A percentile compares a stretch with the other conserved stretches of the same genome.
phyloP scores from a whole-genome alignment of 495 filamentous ascomycete genomes.

The Daldinia grandis region DNA sequence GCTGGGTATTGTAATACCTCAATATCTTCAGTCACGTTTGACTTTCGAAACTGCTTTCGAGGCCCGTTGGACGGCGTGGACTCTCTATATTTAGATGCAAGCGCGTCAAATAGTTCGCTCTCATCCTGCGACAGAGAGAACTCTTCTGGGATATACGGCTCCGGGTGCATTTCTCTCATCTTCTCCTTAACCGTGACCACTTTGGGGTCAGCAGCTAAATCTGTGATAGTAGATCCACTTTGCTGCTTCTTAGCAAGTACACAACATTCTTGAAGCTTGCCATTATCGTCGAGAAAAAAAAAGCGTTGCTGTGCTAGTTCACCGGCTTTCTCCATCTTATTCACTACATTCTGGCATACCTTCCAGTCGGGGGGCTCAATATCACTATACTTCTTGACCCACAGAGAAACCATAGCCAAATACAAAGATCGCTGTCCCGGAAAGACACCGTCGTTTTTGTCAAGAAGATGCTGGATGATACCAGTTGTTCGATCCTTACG shows the following conservation, averaged over 20 bases:
- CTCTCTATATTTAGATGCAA: slow-evolving; percentile 37
- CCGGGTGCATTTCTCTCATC: slow-evolving; percentile 54
- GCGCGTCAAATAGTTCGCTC: slow-evolving; percentile 40
- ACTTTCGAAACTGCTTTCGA: slow-evolving; percentile 12
- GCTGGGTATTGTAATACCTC: slow-evolving; percentile 42
- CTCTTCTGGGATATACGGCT: slow-evolving; percentile 53
- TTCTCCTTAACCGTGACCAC: slow-evolving; percentile 49
- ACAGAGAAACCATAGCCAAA: slow-evolving; percentile 70
- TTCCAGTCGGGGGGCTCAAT: slow-evolving; percentile 48
- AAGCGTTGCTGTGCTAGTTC: slow-evolving; percentile 70
- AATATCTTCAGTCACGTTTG: slow-evolving; percentile 36
- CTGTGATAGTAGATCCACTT: background rate
- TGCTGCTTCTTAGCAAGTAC: slow-evolving; percentile 31
- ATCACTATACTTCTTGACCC: slow-evolving; percentile 67
- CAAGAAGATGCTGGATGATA: slow-evolving; percentile 74
- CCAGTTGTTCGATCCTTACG: slow-evolving; percentile 53
- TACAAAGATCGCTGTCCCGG: slow-evolving; percentile 77
- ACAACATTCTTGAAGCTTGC: slow-evolving; percentile 41
- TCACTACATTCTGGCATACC: slow-evolving; percentile 62
- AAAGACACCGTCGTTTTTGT: slow-evolving; percentile 75
- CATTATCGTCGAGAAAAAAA: slow-evolving; percentile 56
- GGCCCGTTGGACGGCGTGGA: slow-evolving; percentile 6
- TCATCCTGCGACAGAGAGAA: slow-evolving; percentile 54
- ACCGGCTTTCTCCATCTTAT: slow-evolving; percentile 65
- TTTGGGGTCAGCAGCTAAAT: slow-evolving; percentile 35